phyloP scores from a whole-genome alignment of 331 rosid genomes.

The Saraca asoca region DNA sequence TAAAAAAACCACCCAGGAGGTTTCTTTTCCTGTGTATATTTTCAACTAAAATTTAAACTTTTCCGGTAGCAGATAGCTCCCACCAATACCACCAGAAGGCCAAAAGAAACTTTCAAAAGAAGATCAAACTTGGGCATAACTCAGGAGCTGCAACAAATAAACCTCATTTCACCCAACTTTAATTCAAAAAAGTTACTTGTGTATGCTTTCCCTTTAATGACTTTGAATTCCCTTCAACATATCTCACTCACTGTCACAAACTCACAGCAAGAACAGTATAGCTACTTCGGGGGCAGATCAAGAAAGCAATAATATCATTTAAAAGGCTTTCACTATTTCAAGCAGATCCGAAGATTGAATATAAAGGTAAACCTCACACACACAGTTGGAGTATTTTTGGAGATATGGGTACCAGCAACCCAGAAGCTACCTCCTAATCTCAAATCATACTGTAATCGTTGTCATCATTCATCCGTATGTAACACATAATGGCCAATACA shows the following conservation, averaged over 20 bases:
- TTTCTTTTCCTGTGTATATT: not conserved
- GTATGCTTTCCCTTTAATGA: not conserved
- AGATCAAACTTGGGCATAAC: not conserved
- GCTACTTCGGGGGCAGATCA: not conserved
- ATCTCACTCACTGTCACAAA: no score
- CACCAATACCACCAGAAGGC: not conserved
- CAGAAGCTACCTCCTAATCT: constrained; percentile 20
- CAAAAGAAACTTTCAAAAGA: not conserved
- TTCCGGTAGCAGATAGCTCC: not conserved
- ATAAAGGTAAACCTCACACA: constrained; percentile 22
- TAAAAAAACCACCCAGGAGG: no score
- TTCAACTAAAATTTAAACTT: not conserved
- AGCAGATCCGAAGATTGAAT: not conserved
- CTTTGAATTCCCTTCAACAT: no score
- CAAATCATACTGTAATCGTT: constrained; percentile 55
- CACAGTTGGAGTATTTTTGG: constrained; percentile 27
- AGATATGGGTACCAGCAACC: constrained; percentile 10
- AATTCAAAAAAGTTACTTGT: not conserved
- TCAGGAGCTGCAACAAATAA: not conserved
- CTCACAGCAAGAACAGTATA: no score
- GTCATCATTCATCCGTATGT: constrained; percentile 49
- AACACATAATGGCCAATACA: constrained; percentile 65
- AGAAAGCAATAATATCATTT: not conserved
- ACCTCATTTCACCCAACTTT: not conserved
- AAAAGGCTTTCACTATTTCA: constrained; percentile 2